Percentiles rank a stretch among this genome's conserved stretches.
Evolutionary conservation across 352 stramenopile genomes (phyloP).

Genomic region (Globisporangium iwayamae): DNA sequence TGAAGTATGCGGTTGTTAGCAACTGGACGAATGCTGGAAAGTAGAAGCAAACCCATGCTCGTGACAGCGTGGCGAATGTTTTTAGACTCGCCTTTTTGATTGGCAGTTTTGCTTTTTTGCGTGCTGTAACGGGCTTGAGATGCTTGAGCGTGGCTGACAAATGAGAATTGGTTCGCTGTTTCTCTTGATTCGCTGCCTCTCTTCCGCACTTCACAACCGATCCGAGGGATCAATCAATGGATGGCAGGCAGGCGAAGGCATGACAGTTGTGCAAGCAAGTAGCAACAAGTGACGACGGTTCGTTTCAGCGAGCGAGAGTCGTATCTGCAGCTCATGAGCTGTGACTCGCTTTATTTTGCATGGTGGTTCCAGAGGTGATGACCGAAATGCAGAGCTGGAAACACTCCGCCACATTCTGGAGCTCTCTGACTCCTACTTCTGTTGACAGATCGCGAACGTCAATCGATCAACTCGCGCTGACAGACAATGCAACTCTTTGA

Average conservation of each 20-base stretch:
- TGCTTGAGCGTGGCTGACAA: neutral
- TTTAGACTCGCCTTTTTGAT: constrained; percentile 1
- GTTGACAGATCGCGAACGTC: constrained; percentile 7
- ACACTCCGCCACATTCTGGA: neutral
- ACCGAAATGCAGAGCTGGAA: neutral
- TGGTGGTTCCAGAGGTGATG: neutral
- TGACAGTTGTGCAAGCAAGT: neutral
- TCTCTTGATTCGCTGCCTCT: neutral
- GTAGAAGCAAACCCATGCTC: neutral
- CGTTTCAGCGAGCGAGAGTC: too few species aligned
- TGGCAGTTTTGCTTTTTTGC: constrained; percentile 3
- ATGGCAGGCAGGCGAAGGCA: neutral
- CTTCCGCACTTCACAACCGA: neutral
- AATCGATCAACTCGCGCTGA: neutral
- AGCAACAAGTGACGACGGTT: too few species aligned
- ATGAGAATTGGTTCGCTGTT: neutral
- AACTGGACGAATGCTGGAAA: neutral
- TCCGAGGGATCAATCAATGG: too few species aligned
- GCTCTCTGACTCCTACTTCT: neutral
- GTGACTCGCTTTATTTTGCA: too few species aligned
- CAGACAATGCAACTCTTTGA: constrained; percentile 2
- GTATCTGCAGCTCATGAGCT: too few species aligned
- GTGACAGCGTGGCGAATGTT: neutral
- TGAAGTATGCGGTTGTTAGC: neutral
- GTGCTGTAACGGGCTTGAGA: constrained; percentile 1